A percentile compares a stretch with the other conserved stretches of the same genome.
Evolutionary conservation across 352 stramenopile genomes (phyloP).

Genomic region (Pythium biforme): DNA sequence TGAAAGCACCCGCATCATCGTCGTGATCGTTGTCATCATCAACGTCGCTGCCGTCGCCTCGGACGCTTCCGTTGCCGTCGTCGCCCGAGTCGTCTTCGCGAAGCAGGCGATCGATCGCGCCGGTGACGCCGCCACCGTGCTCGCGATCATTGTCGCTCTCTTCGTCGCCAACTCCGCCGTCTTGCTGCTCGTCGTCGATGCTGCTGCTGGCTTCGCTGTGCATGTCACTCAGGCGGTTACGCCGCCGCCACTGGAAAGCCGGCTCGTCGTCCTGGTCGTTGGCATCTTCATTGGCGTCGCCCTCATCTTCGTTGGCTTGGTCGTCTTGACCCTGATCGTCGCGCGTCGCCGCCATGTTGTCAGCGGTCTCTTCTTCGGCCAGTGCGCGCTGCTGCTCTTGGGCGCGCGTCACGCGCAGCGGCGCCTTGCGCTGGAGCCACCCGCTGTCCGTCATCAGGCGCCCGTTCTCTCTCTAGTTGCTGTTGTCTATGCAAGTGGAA

Average conservation of each 20-base stretch:
- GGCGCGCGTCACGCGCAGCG: not conserved
- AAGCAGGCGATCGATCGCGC: not conserved
- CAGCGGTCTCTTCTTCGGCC: not conserved
- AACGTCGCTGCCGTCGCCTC: too few relatives aligned
- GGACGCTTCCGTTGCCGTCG: too few relatives aligned
- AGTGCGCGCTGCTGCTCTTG: not conserved
- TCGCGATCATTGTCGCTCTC: too few relatives aligned
- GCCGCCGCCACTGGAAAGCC: not conserved
- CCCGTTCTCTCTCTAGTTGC: not conserved
- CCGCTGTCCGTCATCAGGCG: constrained; percentile 8
- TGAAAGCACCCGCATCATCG: not conserved
- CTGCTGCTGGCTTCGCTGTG: constrained; percentile 16
- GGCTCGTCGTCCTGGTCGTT: not conserved
- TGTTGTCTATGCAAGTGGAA: too few relatives aligned
- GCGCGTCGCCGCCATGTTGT: not conserved
- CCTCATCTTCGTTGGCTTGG: not conserved
- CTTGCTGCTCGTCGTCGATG: not conserved
- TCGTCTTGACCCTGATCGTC: not conserved
- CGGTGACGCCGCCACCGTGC: constrained; percentile 1
- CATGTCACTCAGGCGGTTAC: constrained; percentile 10
- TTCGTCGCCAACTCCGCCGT: constrained; percentile 1
- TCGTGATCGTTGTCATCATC: not conserved
- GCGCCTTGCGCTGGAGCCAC: constrained; percentile 9
- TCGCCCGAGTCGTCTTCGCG: constrained; percentile 13
- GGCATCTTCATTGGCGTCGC: not conserved